Conservation (phyloP, 306 rosid species). For the Delonix regia region DNA sequence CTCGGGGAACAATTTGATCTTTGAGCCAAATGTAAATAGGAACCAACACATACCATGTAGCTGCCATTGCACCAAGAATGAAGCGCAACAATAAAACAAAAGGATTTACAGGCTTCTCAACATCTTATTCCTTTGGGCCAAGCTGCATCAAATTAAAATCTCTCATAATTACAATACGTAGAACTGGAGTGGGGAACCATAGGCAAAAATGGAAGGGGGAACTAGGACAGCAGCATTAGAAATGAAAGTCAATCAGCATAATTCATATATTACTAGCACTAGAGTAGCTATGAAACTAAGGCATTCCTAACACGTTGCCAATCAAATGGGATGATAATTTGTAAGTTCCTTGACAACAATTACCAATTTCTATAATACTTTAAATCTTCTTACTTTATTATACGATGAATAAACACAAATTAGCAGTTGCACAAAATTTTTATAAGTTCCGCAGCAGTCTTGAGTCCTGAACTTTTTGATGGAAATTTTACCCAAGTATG, state of each 20-base stretch:
- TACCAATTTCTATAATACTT: slow-evolving; percentile 2
- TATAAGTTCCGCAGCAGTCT: not conserved
- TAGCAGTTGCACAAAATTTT: not conserved
- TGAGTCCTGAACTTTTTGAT: not conserved
- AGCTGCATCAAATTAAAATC: slow-evolving; percentile 62
- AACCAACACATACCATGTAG: slow-evolving; percentile 74
- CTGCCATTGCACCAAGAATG: slow-evolving; percentile 78
- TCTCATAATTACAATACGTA: not conserved
- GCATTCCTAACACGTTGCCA: not conserved
- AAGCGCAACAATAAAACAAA: slow-evolving; percentile 62
- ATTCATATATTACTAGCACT: slow-evolving; percentile 13
- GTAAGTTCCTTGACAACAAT: not conserved
- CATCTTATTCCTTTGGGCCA: slow-evolving; percentile 96
- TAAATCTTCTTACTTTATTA: not conserved
- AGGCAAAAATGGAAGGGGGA: not conserved
- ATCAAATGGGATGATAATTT: slow-evolving; percentile 3
- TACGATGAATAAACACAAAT: slow-evolving; percentile 23
- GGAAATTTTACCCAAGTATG: not conserved
- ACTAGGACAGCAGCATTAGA: not conserved
- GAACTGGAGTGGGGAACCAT: not conserved
- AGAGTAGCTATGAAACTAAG: slow-evolving; percentile 1
- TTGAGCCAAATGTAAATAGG: slow-evolving; percentile 96
- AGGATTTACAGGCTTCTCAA: slow-evolving; percentile 63
- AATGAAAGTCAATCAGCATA: slow-evolving; percentile 33
- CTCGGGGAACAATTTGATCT: slow-evolving; percentile 83